phyloP scores from a whole-genome alignment of 148 eudicot genomes.

The Vaccinium corymbosum region DNA sequence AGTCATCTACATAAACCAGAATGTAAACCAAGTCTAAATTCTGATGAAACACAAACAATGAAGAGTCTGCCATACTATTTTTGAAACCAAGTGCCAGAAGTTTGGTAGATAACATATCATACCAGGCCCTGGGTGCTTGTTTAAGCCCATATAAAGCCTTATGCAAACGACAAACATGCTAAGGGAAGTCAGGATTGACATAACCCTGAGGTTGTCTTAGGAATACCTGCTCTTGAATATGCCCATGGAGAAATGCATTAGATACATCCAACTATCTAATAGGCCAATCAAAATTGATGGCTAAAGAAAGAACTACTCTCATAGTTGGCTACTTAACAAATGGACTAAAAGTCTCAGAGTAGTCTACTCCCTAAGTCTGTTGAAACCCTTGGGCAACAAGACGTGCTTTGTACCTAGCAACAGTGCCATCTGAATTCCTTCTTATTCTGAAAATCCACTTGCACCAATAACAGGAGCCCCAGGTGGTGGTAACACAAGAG shows the following conservation, averaged over 20 bases:
- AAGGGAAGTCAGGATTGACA: not conserved
- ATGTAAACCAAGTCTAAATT: not conserved
- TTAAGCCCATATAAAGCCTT: not conserved
- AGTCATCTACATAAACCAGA: not conserved
- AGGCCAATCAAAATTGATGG: not conserved
- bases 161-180: not conserved
- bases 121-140: not conserved
- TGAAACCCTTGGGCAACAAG: not conserved
- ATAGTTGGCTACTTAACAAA: not conserved
- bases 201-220: not conserved
- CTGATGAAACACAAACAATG: not conserved
- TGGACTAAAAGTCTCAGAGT: not conserved
- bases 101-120: not conserved
- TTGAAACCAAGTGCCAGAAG: not conserved
- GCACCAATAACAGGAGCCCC: not conserved
- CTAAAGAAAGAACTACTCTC: not conserved
- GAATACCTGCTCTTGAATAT: not conserved
- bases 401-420: not conserved
- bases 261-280: not conserved
- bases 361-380: not conserved
- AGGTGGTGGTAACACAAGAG: not conserved
- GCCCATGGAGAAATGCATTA: not conserved
- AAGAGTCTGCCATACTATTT: not conserved
- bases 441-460: not conserved
- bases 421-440: not conserved